Conservation (phyloP, 129 eudicot species). For the Solidago caesia region DNA sequence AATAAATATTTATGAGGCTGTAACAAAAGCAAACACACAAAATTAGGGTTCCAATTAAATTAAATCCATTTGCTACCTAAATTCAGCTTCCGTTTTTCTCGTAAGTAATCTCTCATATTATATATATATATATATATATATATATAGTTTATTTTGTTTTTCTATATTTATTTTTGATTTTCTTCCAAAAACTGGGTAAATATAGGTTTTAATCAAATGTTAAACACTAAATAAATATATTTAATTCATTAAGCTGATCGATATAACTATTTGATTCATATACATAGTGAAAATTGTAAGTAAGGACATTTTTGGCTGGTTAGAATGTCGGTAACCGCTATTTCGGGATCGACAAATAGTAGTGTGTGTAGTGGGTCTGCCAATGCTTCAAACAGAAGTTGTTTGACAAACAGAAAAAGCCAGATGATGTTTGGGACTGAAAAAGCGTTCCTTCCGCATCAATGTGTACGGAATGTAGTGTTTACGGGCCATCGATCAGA, state of each 20-base stretch:
- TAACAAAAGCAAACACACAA: neutral
- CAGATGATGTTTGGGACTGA: slow-evolving; percentile 39
- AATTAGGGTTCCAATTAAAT: slow-evolving; percentile 22
- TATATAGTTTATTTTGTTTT: neutral
- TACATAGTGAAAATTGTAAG: neutral
- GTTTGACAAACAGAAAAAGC: slow-evolving; percentile 29
- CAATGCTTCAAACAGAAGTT: slow-evolving; percentile 37
- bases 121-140: neutral
- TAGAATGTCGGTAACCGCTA: slow-evolving; percentile 53
- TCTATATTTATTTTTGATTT: neutral
- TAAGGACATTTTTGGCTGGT: neutral
- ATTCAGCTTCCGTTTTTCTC: slow-evolving; percentile 10
- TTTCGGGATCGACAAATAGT: slow-evolving; percentile 49
- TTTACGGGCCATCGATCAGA: slow-evolving; percentile 25
- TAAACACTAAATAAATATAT: too few species aligned
- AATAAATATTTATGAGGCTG: slow-evolving; percentile 17
- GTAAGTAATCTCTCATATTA: slow-evolving; percentile 21
- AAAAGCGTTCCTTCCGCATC: slow-evolving; percentile 36
- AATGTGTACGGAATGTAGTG: slow-evolving; percentile 27
- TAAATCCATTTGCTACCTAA: neutral
- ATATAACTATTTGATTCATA: neutral
- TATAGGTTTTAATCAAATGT: too few species aligned
- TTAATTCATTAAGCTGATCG: too few species aligned
- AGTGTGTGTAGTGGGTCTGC: slow-evolving; percentile 42
- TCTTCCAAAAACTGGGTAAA: neutral